phyloP scores from a whole-genome alignment of 371 early-diverging fungal species.

The Mortierella sp. region DNA sequence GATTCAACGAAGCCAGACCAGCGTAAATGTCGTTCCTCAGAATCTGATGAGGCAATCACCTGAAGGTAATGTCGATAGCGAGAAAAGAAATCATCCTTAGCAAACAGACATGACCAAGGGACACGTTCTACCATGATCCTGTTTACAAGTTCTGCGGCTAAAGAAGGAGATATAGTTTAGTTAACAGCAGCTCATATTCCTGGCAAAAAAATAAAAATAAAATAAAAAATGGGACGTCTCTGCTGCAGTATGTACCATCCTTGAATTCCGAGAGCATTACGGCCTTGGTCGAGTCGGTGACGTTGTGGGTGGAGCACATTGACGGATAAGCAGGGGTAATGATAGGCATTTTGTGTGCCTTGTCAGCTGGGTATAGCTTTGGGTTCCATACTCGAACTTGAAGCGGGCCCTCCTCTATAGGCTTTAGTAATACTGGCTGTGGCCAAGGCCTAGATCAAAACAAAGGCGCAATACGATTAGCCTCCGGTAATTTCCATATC shows the following conservation, averaged over 20 bases:
- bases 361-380: constrained; percentile 88
- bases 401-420: constrained; percentile 93
- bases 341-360: constrained; percentile 98
- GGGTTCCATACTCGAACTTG: constrained; percentile 99
- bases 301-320: constrained; percentile 99
- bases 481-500: neutral
- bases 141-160: constrained; percentile 78
- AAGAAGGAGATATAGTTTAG: neutral
- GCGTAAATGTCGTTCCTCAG: constrained; percentile 80
- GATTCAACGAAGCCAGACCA: constrained; percentile 97
- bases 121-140: constrained; percentile 77
- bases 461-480: neutral
- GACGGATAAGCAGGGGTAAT: constrained; percentile 99
- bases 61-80: constrained; percentile 94
- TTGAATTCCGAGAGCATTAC: constrained; percentile 93
- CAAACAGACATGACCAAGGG: constrained; percentile 85
- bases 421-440: constrained; percentile 94
- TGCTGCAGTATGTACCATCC: constrained; percentile 58
- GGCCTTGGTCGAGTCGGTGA: constrained; percentile 89
- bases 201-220: neutral
- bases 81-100: constrained; percentile 91
- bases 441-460: constrained; percentile 87
- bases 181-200: neutral
- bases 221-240: neutral
- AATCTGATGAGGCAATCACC: constrained; percentile 84